Evolutionary conservation across 108 stramenopile species (phyloP).

Genomic region (Cylindrotheca closterium): DNA sequence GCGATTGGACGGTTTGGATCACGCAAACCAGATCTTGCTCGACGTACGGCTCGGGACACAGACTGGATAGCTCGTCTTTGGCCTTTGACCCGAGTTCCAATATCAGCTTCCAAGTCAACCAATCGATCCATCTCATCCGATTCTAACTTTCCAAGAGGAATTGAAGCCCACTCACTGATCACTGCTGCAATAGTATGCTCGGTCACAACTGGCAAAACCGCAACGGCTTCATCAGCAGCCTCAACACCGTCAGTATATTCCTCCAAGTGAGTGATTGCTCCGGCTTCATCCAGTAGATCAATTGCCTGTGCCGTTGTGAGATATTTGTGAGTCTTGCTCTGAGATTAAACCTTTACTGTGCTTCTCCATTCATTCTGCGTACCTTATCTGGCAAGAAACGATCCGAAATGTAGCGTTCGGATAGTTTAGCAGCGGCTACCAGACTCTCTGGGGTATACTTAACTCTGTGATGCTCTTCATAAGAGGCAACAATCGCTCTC

Average conservation of each 20-base stretch:
- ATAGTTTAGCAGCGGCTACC: slow-evolving; percentile 65
- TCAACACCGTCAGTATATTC: slow-evolving; percentile 18
- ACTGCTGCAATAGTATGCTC: slow-evolving; percentile 66
- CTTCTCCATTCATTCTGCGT: too few species aligned
- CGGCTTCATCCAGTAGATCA: slow-evolving; percentile 97
- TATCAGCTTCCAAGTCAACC: slow-evolving; percentile 63
- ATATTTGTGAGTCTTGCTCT: too few species aligned
- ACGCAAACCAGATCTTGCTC: slow-evolving; percentile 82
- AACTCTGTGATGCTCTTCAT: slow-evolving; percentile 76
- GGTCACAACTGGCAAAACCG: slow-evolving; percentile 53
- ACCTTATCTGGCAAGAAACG: slow-evolving; percentile 85
- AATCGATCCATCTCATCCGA: slow-evolving; percentile 81
- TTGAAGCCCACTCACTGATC: slow-evolving; percentile 67
- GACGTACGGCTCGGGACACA: slow-evolving; percentile 80
- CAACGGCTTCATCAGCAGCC: slow-evolving; percentile 22
- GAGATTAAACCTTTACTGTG: too few species aligned
- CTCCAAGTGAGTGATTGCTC: slow-evolving; percentile 89
- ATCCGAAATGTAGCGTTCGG: slow-evolving; percentile 79
- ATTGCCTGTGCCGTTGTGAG: slow-evolving; percentile 54
- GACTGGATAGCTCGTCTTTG: slow-evolving; percentile 82
- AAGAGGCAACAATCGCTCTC: slow-evolving; percentile 61
- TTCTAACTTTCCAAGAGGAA: slow-evolving; percentile 79
- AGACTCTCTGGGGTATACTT: slow-evolving; percentile 60
- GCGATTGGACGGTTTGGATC: slow-evolving; percentile 80
- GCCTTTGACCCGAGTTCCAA: slow-evolving; percentile 83